A percentile compares a stretch with the other conserved stretches of the same genome.
phyloP scores from a whole-genome alignment of 2,329 filamentous ascomycete species.

The Metarhizium album region DNA sequence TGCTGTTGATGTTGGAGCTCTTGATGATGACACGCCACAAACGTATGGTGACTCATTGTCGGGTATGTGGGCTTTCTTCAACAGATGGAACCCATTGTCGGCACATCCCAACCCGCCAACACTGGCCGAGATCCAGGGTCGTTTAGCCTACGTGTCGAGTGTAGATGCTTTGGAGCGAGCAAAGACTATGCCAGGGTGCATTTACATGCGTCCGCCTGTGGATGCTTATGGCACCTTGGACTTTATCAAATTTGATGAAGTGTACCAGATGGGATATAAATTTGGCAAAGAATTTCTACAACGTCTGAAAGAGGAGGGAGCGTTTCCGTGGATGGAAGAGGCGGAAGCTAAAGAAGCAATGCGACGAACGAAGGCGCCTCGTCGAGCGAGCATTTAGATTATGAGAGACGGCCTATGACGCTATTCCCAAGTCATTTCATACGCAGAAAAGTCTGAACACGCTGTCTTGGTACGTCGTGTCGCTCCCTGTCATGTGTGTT shows the following conservation, averaged over 20 bases:
- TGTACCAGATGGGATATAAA: slow-evolving; percentile 78
- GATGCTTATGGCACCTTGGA: slow-evolving; percentile 90
- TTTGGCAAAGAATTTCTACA: slow-evolving; percentile 76
- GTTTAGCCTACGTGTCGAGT: slow-evolving; percentile 87
- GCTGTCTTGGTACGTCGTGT: no score
- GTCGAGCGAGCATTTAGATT: slow-evolving; percentile 61
- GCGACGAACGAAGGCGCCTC: slow-evolving; percentile 67
- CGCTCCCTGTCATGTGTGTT: no score
- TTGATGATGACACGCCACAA: slow-evolving; percentile 89
- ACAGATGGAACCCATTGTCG: slow-evolving; percentile 95
- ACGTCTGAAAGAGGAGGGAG: slow-evolving; percentile 65
- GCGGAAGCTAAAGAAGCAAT: slow-evolving; percentile 68
- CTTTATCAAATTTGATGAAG: slow-evolving; percentile 96
- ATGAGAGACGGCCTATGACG: neutral
- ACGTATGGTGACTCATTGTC: slow-evolving; percentile 88
- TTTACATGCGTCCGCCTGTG: slow-evolving; percentile 94
- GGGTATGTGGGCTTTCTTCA: slow-evolving; percentile 87
- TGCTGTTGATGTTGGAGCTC: slow-evolving; percentile 83
- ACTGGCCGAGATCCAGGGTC: slow-evolving; percentile 87
- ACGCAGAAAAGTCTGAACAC: neutral
- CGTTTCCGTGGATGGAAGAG: slow-evolving; percentile 59
- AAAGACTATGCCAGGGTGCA: slow-evolving; percentile 79
- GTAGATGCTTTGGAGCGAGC: slow-evolving; percentile 90
- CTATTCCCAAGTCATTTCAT: neutral
- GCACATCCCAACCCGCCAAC: slow-evolving; percentile 84